Percentiles rank a stretch among this genome's conserved stretches.
Conservation (phyloP, 441 rosid species). For the Populus hybrid region DNA sequence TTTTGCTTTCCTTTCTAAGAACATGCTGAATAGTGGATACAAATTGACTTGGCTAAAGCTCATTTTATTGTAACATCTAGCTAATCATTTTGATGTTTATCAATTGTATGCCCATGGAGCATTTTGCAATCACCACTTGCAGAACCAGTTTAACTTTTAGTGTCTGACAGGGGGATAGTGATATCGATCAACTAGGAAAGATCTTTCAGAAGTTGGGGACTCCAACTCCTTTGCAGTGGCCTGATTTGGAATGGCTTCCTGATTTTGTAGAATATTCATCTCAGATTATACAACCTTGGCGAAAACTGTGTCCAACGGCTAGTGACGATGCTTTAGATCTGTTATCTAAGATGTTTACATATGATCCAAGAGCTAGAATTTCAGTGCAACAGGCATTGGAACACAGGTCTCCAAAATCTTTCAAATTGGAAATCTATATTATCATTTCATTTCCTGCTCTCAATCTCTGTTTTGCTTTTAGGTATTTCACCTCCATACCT, state of each 20-base stretch:
- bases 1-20: background rate
- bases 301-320: constrained; percentile 72
- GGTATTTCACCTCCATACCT: constrained; percentile 86
- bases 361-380: constrained; percentile 85
- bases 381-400: constrained; percentile 85
- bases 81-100: constrained; percentile 4
- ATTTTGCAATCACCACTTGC: background rate
- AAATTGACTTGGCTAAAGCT: background rate
- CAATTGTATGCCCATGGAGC: background rate
- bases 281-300: constrained; percentile 71
- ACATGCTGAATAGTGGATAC: background rate
- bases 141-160: constrained; percentile 1
- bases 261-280: constrained; percentile 87
- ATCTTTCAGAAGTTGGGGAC: constrained; percentile 95
- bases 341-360: constrained; percentile 75
- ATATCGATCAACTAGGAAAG: constrained; percentile 93
- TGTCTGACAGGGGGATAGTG: constrained; percentile 68
- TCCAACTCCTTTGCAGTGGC: constrained; percentile 82
- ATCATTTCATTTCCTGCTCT: constrained; percentile 14
- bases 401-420: constrained; percentile 57
- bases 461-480: constrained; percentile 26
- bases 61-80: background rate
- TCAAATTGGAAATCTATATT: constrained; percentile 7
- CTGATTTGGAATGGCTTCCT: constrained; percentile 74
- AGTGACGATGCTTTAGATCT: constrained; percentile 90